A percentile compares a stretch with the other conserved stretches of the same genome.
Evolutionary conservation across 2,329 filamentous ascomycete species (phyloP).

Genomic region (Alternaria rosae): DNA sequence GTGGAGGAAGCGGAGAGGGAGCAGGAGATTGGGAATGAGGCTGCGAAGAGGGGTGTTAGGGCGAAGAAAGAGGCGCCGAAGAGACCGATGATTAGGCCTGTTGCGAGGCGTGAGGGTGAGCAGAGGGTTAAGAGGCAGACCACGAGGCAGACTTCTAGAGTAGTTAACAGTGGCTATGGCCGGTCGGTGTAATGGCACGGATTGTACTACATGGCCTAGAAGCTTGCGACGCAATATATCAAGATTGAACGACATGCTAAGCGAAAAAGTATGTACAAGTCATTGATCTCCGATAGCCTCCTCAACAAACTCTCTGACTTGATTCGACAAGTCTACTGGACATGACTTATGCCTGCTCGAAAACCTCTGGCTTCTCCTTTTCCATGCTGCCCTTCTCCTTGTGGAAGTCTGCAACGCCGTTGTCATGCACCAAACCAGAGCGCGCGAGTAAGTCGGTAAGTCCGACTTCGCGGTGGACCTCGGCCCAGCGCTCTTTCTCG

Average conservation of each 20-base stretch:
- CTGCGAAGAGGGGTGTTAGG: slow-evolving; percentile 1
- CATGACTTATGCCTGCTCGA: background rate
- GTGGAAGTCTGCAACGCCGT: background rate
- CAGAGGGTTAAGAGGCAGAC: slow-evolving; percentile 39
- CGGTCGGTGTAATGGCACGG: background rate
- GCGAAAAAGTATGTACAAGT: slow-evolving; percentile 1
- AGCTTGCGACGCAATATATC: background rate
- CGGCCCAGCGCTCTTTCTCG: slow-evolving; percentile 73
- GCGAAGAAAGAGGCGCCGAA: background rate
- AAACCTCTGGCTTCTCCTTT: slow-evolving; percentile 26
- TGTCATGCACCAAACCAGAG: slow-evolving; percentile 20
- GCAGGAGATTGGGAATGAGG: background rate
- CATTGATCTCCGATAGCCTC: background rate
- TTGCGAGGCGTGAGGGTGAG: slow-evolving; percentile 1
- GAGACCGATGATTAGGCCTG: background rate
- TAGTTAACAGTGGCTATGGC: too few species aligned
- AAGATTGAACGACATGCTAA: background rate
- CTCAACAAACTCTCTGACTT: too few species aligned
- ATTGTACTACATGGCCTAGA: background rate
- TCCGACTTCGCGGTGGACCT: slow-evolving; percentile 75
- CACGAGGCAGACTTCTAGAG: slow-evolving; percentile 16
- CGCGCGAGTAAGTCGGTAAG: slow-evolving; percentile 53
- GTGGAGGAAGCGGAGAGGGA: slow-evolving; percentile 6
- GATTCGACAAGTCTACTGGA: too few species aligned
- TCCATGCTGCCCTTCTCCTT: slow-evolving; percentile 3